Evolutionary conservation across 1,284 basidiomycete species (phyloP).

Genomic region (Stereum hirsutum): DNA sequence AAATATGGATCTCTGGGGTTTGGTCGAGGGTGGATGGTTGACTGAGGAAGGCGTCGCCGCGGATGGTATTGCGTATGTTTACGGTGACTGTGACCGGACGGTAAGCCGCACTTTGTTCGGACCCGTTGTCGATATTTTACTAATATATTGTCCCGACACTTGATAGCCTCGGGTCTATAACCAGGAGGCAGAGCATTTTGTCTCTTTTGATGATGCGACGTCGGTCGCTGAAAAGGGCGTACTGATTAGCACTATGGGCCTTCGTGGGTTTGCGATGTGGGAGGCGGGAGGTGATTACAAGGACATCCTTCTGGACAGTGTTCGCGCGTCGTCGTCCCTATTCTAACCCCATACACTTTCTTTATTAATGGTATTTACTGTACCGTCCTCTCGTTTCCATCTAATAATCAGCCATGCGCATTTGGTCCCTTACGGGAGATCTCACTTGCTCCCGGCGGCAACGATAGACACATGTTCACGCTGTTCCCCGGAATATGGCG

Average conservation of each 20-base stretch:
- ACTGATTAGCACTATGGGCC: conserved; percentile 22
- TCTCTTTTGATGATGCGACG: conserved; percentile 46
- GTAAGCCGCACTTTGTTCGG: conserved; percentile 26
- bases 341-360: no score
- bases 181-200: conserved; percentile 32
- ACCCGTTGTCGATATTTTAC: background rate
- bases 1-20: conserved; percentile 43
- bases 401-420: no score
- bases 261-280: conserved; percentile 47
- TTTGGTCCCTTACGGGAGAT: no score
- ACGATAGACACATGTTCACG: no score
- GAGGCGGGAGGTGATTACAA: conserved; percentile 38
- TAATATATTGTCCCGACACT: background rate
- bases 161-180: conserved; percentile 52
- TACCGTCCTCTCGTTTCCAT: no score
- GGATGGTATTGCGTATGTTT: conserved; percentile 33
- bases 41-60: conserved; percentile 35
- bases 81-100: conserved; percentile 54
- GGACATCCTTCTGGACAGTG: conserved; percentile 35
- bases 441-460: no score
- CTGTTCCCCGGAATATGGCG: no score
- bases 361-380: no score
- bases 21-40: conserved; percentile 45
- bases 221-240: conserved; percentile 49
- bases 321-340: conserved; percentile 22